Percentiles rank a stretch among this genome's conserved stretches.
These are phyloP conservation scores for Astrephomene gubernaculifera DNA, from an alignment of 139 green algal species.

Conservation along the genomic window DNA sequence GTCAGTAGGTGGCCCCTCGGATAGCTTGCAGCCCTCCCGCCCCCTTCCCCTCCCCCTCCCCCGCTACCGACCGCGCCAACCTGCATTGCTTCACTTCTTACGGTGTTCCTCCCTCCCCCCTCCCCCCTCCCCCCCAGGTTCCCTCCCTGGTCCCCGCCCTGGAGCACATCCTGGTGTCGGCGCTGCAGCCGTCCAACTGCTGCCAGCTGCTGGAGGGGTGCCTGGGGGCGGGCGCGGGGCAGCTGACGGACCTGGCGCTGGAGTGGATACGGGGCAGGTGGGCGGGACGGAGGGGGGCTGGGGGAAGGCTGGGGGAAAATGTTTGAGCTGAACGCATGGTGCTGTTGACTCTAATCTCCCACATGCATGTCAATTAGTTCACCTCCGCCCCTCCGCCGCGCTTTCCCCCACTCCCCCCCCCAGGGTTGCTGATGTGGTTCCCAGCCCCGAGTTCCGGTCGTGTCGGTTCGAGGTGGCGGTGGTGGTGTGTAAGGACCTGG, in stretches of 20 bases:
- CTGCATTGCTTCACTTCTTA: neutral
- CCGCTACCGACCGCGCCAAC: neutral
- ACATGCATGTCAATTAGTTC: neutral
- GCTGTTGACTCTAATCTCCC: neutral
- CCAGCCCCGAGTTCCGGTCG: conserved; percentile 1
- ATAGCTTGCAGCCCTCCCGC: neutral
- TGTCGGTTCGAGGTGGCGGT: conserved; percentile 3
- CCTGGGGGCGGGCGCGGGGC: neutral
- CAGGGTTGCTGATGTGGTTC: conserved; percentile 14
- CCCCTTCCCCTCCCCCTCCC: neutral
- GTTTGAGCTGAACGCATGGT: neutral
- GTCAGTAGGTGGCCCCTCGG: too few relatives aligned
- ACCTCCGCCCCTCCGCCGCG: too few relatives aligned
- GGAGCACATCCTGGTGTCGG: conserved; percentile 14
- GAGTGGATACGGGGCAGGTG: conserved; percentile 42
- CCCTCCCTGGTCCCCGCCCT: conserved; percentile 18
- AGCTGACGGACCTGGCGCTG: conserved; percentile 11
- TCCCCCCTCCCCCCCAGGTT: conserved; percentile 1
- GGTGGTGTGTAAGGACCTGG: conserved; percentile 28
- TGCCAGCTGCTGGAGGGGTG: conserved; percentile 26
- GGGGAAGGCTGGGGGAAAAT: neutral
- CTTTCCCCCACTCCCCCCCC: neutral
- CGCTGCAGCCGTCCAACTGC: conserved; percentile 30
- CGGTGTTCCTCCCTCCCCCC: neutral
- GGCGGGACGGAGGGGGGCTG: neutral